Base-by-base conservation (phyloP, 2,329 filamentous ascomycete species). In the Microcyclosporella mali region DNA sequence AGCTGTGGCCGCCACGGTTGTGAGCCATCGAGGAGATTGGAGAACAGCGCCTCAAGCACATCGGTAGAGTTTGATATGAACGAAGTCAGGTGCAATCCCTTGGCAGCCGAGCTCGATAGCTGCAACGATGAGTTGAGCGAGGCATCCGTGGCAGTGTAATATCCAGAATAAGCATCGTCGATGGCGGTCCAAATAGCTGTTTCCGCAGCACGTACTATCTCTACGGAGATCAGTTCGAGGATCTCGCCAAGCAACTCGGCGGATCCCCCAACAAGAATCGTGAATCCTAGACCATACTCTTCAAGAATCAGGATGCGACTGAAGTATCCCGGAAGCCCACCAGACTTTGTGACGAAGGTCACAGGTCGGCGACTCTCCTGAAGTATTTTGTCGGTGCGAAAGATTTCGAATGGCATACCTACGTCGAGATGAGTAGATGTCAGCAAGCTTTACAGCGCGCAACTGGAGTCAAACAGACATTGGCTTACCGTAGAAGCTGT, bases 321-420 rank as follows among this genome's bases (percentile, higher is more conserved):
- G 3, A 53, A 53, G 37, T 73, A 74, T 2, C 65, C 66, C 1
- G 68, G 68, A 1, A 70, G 47, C 0, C 65, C 64, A 4, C 70
- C 70, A 2, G 56, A 52, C 51, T 74, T 74, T 2, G 70, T 71
- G 28, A 68, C 57, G 47, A 73, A 67, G 2, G 66, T 69, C 2
- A 72, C 61, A 0, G 66, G 59, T 10, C 67, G 57, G 4, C 49
- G 54, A 9, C 60, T 67, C 12, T 61, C 45, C 6, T 50, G 37
- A 1, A 72, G 55, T 12, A 70, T 60, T 4, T 57, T 57, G 30
- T 67, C 61, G 2, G 64, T 68, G 0, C 68, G 65, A 32, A 66
- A 67, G 0, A 70, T 72, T 50, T 73, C 70, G 66, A 69, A 74
- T 0, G 70, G 70, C 57, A 69, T 67, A 3, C 70, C 21, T 25